These are phyloP conservation scores for Claviceps capensis DNA, from an alignment of 2,329 filamentous ascomycete genomes.

Conservation along the genomic window DNA sequence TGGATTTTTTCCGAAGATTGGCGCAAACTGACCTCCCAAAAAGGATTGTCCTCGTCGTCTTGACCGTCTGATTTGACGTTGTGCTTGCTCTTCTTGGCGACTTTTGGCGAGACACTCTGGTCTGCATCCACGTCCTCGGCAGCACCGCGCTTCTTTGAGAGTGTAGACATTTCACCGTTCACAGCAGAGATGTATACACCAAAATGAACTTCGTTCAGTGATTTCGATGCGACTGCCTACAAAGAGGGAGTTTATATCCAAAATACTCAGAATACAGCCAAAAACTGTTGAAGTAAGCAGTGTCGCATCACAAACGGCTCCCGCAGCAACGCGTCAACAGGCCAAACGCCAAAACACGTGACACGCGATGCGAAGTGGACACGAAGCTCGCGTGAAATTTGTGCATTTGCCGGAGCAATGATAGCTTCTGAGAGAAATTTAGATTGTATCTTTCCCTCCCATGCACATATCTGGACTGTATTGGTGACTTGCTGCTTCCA, in stretches of 20 bases:
- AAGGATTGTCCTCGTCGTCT: conserved; percentile 35
- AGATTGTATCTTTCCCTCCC: too few relatives aligned
- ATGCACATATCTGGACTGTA: neutral
- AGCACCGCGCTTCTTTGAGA: conserved; percentile 22
- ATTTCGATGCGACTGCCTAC: neutral
- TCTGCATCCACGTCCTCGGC: conserved; percentile 23
- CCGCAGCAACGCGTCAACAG: too few relatives aligned
- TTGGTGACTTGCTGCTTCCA: neutral
- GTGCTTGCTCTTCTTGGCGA: conserved; percentile 34
- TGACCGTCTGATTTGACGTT: conserved; percentile 16
- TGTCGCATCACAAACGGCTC: neutral
- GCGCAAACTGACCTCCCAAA: conserved; percentile 36
- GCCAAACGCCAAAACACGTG: too few relatives aligned
- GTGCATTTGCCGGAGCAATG: too few relatives aligned
- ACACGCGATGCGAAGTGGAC: too few relatives aligned
- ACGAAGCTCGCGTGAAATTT: too few relatives aligned
- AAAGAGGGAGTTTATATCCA: neutral
- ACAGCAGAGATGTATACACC: neutral
- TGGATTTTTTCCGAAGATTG: neutral
- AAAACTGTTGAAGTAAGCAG: neutral
- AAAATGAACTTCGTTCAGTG: neutral
- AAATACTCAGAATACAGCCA: neutral
- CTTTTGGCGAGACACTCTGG: conserved; percentile 17
- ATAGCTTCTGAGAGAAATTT: too few relatives aligned
- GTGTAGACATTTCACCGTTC: conserved; percentile 11